Percentiles rank a stretch among this genome's conserved stretches.
Conservation (phyloP, 768 basidiomycete species). For the Leucogyrophana mollusca region DNA sequence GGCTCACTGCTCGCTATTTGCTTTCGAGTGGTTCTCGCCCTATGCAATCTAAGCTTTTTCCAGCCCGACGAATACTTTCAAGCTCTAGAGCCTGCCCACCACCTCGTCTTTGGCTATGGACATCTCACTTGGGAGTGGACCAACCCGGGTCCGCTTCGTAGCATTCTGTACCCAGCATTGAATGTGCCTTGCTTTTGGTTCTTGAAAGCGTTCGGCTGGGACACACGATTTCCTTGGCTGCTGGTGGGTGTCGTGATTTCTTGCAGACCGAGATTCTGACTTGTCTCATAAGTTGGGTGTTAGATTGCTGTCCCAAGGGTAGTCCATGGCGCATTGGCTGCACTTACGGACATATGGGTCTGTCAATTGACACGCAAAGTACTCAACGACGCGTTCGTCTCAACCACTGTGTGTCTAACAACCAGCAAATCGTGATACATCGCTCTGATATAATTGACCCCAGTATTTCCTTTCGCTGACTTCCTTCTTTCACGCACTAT, state of each 20-base stretch:
- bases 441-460: constrained; percentile 1
- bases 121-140: constrained; percentile 97
- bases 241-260: constrained; percentile 64
- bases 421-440: not conserved
- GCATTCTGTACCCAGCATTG: constrained; percentile 76
- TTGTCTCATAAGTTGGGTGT: not conserved
- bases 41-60: constrained; percentile 82
- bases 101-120: constrained; percentile 87
- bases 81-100: constrained; percentile 89
- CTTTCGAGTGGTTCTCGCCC: constrained; percentile 58
- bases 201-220: constrained; percentile 55
- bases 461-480: constrained; percentile 80
- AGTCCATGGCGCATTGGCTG: constrained; percentile 74
- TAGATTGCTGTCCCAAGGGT: constrained; percentile 77
- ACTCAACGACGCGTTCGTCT: constrained; percentile 56
- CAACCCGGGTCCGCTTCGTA: constrained; percentile 65
- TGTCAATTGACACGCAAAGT: constrained; percentile 57
- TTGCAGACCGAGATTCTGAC: too few species aligned
- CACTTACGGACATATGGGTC: constrained; percentile 77
- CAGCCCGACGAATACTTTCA: constrained; percentile 99
- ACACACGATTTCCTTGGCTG: constrained; percentile 41
- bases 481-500: constrained; percentile 84
- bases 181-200: constrained; percentile 80
- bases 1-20: constrained; percentile 34
- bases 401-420: constrained; percentile 58